Conservation (phyloP, 1,139 yeast species). For the Yamadazyma pseudoaaseri region DNA sequence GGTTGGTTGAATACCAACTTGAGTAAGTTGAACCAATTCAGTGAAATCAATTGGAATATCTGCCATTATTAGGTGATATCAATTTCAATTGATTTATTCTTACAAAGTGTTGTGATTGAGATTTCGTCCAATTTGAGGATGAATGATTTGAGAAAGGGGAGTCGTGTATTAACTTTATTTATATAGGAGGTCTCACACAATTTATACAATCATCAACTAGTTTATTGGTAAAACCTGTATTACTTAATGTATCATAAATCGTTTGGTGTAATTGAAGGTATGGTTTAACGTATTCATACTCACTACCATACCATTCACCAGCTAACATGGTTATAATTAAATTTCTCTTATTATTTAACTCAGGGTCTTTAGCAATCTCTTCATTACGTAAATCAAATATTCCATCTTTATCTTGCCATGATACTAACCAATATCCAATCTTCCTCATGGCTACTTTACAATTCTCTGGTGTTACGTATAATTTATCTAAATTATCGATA, state of each 20-base stretch:
- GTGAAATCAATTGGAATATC: slow-evolving; percentile 96
- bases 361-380: slow-evolving; percentile 5
- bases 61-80: slow-evolving; percentile 4
- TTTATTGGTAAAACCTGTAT: slow-evolving; percentile 34
- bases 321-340: slow-evolving; percentile 36
- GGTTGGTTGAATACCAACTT: slow-evolving; percentile 78
- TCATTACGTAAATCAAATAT: slow-evolving; percentile 12
- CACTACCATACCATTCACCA: slow-evolving; percentile 50
- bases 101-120: neutral
- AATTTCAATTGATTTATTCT: neutral
- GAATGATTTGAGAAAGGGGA: slow-evolving; percentile 1
- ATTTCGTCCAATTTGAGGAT: slow-evolving; percentile 3
- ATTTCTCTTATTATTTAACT: slow-evolving; percentile 16
- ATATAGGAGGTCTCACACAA: slow-evolving; percentile 42
- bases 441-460: slow-evolving; percentile 42
- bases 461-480: slow-evolving; percentile 39
- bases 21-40: slow-evolving; percentile 85
- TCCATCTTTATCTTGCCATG: slow-evolving; percentile 36
- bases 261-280: slow-evolving; percentile 23
- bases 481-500: slow-evolving; percentile 2
- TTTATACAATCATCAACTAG: slow-evolving; percentile 39
- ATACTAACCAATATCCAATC: slow-evolving; percentile 48
- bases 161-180: slow-evolving; percentile 5
- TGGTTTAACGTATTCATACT: slow-evolving; percentile 34
- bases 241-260: slow-evolving; percentile 20